Percentiles rank a stretch among this genome's conserved stretches.
Evolutionary conservation across 2,329 filamentous ascomycete species (phyloP).

Genomic region (Endocalyx cinctus): DNA sequence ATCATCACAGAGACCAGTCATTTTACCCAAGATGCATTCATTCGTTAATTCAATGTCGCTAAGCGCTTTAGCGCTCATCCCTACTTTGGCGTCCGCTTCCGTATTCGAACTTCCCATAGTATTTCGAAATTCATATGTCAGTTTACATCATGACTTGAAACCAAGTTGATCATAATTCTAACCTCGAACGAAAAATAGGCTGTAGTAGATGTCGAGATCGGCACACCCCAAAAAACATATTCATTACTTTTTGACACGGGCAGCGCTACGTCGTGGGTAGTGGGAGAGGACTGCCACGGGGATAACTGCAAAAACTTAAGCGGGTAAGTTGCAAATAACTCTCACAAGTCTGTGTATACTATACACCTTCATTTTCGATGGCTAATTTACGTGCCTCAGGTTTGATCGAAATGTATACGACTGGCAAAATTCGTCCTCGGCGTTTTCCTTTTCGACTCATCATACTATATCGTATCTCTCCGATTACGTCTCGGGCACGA

Average conservation of each 20-base stretch:
- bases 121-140: constrained; percentile 10
- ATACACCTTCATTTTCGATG: too few relatives aligned
- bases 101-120: constrained; percentile 9
- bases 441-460: too few relatives aligned
- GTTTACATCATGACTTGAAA: constrained; percentile 1
- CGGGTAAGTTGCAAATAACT: constrained; percentile 11
- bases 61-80: constrained; percentile 3
- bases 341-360: too few relatives aligned
- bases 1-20: too few relatives aligned
- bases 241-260: constrained; percentile 31
- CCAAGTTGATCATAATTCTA: background rate
- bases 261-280: constrained; percentile 30
- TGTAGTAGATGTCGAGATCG: constrained; percentile 15
- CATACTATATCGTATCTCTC: constrained; percentile 30
- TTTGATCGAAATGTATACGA: too few relatives aligned
- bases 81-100: constrained; percentile 6
- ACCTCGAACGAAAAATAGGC: constrained; percentile 1
- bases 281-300: constrained; percentile 22
- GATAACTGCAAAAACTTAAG: constrained; percentile 20
- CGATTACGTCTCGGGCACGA: constrained; percentile 19
- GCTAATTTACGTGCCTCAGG: too few relatives aligned
- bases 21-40: background rate
- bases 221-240: constrained; percentile 24
- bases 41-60: background rate
- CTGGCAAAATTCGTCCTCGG: too few relatives aligned